Conservation (phyloP, 139 green algal genomes). For the Tetraselmis striata region DNA sequence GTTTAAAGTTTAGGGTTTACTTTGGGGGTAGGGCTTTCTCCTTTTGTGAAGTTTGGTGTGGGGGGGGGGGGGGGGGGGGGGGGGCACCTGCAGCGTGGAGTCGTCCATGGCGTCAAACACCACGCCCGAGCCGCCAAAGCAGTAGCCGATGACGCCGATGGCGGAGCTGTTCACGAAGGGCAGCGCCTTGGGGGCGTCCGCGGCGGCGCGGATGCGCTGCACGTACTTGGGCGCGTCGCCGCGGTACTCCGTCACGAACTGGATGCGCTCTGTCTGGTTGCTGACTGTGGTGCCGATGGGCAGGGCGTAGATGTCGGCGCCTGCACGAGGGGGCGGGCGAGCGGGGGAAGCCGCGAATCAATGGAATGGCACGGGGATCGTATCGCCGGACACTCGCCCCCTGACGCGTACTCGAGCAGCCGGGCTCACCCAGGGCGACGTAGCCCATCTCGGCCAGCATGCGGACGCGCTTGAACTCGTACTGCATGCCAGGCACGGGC, state of each 20-base stretch:
- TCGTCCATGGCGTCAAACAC: background rate
- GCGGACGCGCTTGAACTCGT: background rate
- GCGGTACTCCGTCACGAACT: background rate
- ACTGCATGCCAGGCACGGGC: too few species aligned
- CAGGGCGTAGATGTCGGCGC: background rate
- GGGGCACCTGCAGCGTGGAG: background rate
- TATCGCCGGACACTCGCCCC: too few species aligned
- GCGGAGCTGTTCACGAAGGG: background rate
- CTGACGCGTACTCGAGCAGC: too few species aligned
- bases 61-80: too few species aligned
- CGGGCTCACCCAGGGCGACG: background rate
- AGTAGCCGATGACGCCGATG: background rate
- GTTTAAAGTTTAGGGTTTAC: too few species aligned
- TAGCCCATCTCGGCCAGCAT: background rate
- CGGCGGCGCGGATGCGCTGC: background rate
- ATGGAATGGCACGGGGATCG: too few species aligned
- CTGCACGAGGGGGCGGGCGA: too few species aligned
- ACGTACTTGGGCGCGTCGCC: background rate
- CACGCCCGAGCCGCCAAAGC: background rate
- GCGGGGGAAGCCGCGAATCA: too few species aligned
- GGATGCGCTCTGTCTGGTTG: background rate
- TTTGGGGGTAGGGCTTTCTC: too few species aligned
- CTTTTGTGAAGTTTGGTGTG: too few species aligned
- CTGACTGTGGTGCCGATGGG: background rate
- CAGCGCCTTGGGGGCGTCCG: background rate